Evolutionary conservation across 1,284 basidiomycete species (phyloP).

Genomic region (Heterobasidion irregulare): DNA sequence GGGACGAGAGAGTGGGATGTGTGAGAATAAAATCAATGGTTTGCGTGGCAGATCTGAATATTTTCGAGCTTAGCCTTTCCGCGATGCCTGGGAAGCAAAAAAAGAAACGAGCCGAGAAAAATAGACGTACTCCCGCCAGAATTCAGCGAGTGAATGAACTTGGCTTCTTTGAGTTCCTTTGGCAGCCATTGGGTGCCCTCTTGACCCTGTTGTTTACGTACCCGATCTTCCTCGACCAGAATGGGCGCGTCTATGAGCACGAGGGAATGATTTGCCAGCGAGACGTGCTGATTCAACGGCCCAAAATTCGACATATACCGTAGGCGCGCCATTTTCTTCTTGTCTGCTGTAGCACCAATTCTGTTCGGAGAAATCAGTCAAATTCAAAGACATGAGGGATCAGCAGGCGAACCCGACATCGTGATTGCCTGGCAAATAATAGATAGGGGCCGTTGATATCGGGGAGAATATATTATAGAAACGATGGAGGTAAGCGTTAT

Average conservation of each 20-base stretch:
- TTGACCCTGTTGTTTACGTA: constrained; percentile 38
- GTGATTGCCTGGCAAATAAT: constrained; percentile 84
- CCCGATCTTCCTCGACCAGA: constrained; percentile 75
- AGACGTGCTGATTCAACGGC: constrained; percentile 40
- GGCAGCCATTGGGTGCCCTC: constrained; percentile 45
- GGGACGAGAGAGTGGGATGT: constrained; percentile 52
- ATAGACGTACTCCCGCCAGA: background rate
- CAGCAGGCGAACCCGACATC: constrained; percentile 59
- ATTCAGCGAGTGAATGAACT: background rate
- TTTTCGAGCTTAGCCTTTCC: constrained; percentile 41
- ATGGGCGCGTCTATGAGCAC: constrained; percentile 71
- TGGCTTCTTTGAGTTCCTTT: constrained; percentile 5
- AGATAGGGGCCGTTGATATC: constrained; percentile 33
- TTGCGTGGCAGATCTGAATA: constrained; percentile 9
- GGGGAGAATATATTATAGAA: constrained; percentile 64
- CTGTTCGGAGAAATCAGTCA: background rate
- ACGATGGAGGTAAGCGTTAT: constrained; percentile 54
- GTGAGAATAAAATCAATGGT: constrained; percentile 42
- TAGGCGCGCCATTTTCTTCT: constrained; percentile 30
- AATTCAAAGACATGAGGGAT: background rate
- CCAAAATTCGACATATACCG: constrained; percentile 69
- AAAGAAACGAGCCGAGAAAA: background rate
- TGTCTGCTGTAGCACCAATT: background rate
- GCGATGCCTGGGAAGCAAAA: background rate
- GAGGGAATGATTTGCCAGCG: constrained; percentile 64